Base-by-base conservation (phyloP, 148 eudicot species). In the Gaultheria prostrata region DNA sequence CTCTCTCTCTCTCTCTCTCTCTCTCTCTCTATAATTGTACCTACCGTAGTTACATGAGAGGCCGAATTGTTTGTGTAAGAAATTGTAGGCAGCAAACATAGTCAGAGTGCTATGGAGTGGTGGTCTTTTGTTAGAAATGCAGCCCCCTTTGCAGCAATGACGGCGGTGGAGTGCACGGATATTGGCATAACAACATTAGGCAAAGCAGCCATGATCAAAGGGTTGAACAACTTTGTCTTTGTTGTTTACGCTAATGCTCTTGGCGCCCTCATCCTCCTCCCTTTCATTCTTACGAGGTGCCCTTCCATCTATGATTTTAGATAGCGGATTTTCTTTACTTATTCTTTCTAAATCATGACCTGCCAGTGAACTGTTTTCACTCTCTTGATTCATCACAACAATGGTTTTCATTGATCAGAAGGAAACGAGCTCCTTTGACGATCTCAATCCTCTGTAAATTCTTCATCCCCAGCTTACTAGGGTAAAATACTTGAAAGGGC, bases 131-230 rank as follows among this genome's bases (percentile, higher is more conserved):
- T 35, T 80, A 87, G 80, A 53, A 89, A 89, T n/a, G 86, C 86
- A 39, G 14, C 86, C 4, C 92, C 91, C 20, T 86, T 90, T 46
- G 50, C 80, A 8, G 86, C 83, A 3, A 87, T 90, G 92, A 86
- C 87, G 17, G 61, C 57, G 4, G 72, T 85, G 12, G 90, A 90
- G 81, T 86, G 88, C 79, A 77, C 82, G 2, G 85, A 86, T 72
- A 89, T 90, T 14, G 90, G 89, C 1, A 28, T 83, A 0, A 87
- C 85, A 78, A 86, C 85, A 5, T 78, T 90, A 13, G 86, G 83
- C 80, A 90, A 90, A 49, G 92, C 92, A 18, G 92, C 91, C 13
- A 85, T 89, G 48, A n/a, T 20, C 12, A 83, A 83, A 71, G 92
- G 92, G 13, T 84, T 90, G 90, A 90, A 86, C 78, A 83, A 87